Evolutionary conservation across 2,329 filamentous ascomycete species (phyloP).

Genomic region (Sporothrix variecibatus): DNA sequence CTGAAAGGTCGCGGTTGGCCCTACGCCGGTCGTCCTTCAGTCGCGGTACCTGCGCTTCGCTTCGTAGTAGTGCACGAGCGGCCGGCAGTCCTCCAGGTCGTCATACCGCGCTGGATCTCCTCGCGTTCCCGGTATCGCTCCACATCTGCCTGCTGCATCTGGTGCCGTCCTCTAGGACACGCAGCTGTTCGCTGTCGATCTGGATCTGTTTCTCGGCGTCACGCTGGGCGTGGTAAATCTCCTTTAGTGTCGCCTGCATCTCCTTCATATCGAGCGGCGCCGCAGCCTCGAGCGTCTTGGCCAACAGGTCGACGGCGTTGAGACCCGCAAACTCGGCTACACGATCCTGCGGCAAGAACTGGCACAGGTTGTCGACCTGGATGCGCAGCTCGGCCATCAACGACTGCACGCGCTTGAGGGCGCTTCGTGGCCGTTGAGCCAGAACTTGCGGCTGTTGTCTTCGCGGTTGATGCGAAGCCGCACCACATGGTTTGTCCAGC

Average conservation of each 20-base stretch:
- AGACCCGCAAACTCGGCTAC: slow-evolving; percentile 91
- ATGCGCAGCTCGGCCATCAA: slow-evolving; percentile 76
- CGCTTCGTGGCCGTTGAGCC: slow-evolving; percentile 66
- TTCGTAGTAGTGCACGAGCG: slow-evolving; percentile 65
- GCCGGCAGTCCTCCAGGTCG: slow-evolving; percentile 65
- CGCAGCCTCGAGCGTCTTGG: slow-evolving; percentile 85
- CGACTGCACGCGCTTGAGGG: slow-evolving; percentile 65
- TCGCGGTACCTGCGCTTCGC: slow-evolving; percentile 49
- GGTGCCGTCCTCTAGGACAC: slow-evolving; percentile 72
- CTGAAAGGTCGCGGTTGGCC: slow-evolving; percentile 58
- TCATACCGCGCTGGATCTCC: slow-evolving; percentile 61
- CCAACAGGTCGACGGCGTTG: slow-evolving; percentile 76
- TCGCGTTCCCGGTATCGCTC: slow-evolving; percentile 77
- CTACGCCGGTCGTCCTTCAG: slow-evolving; percentile 58
- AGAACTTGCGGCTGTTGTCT: slow-evolving; percentile 79
- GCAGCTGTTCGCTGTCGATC: slow-evolving; percentile 62
- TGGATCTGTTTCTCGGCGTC: slow-evolving; percentile 59
- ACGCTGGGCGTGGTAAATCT: slow-evolving; percentile 69
- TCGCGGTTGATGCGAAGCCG: slow-evolving; percentile 76
- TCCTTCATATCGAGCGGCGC: slow-evolving; percentile 77
- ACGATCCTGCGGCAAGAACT: slow-evolving; percentile 94
- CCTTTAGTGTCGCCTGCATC: slow-evolving; percentile 75
- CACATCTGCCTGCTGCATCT: slow-evolving; percentile 76
- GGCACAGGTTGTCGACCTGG: slow-evolving; percentile 96
- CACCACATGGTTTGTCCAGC: slow-evolving; percentile 72